Evolutionary conservation across 495 filamentous ascomycete genomes (phyloP).

Genomic region (Cenococcum geophilum): DNA sequence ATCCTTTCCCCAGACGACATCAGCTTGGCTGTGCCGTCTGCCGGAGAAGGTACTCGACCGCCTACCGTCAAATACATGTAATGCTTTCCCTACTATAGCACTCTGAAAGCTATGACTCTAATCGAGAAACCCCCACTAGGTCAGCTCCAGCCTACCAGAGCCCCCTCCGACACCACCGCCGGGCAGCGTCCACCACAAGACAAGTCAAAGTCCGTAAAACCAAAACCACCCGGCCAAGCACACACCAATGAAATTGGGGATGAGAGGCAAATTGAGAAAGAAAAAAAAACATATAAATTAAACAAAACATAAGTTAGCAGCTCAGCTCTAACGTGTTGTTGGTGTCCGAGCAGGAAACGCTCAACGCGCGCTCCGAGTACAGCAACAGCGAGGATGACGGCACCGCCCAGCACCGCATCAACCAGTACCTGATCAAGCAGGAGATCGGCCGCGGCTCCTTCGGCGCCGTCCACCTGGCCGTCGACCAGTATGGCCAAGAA

Average conservation of each 20-base stretch:
- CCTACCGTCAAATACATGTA: slow-evolving; percentile 37
- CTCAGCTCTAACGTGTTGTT: neutral
- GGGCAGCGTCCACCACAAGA: slow-evolving; percentile 35
- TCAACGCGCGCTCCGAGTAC: slow-evolving; percentile 84
- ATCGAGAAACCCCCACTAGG: slow-evolving; percentile 17
- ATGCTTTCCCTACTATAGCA: neutral
- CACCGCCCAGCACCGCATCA: slow-evolving; percentile 70
- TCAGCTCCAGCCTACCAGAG: slow-evolving; percentile 39
- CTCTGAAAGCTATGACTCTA: neutral
- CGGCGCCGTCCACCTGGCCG: slow-evolving; percentile 86
- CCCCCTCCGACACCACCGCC: slow-evolving; percentile 39
- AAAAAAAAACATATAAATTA: no score
- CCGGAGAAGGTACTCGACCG: slow-evolving; percentile 24
- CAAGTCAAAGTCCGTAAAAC: slow-evolving; percentile 34
- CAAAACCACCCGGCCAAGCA: neutral
- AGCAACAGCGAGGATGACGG: slow-evolving; percentile 80
- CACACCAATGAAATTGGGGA: no score
- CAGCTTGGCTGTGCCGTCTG: slow-evolving; percentile 33
- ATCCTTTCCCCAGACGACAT: slow-evolving; percentile 29
- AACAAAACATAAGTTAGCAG: neutral
- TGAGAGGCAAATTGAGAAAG: no score
- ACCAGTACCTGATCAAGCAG: slow-evolving; percentile 90
- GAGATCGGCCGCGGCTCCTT: slow-evolving; percentile 96
- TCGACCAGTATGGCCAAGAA: slow-evolving; percentile 87
- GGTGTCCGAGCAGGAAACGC: slow-evolving; percentile 60